phyloP scores from a whole-genome alignment of 148 eudicot genomes.

The Pouteria glomerata region DNA sequence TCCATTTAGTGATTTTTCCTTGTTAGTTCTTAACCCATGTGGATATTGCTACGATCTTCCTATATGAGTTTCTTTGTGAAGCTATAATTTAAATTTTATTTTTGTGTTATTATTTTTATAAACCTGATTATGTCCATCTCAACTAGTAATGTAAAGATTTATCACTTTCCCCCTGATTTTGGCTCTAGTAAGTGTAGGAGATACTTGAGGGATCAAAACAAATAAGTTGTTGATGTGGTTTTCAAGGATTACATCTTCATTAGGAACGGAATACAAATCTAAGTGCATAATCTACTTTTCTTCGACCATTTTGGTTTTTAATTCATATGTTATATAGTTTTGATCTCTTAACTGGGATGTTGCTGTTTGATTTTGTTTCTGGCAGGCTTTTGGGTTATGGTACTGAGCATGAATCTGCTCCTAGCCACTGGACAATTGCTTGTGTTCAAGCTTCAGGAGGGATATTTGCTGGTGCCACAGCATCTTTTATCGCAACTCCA shows the following conservation, averaged over 20 bases:
- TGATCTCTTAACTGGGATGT: not conserved
- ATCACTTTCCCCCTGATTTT: not conserved
- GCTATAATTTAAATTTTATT: not conserved
- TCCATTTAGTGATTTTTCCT: not conserved
- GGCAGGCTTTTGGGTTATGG: slow-evolving; percentile 61
- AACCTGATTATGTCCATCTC: not conserved
- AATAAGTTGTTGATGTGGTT: not conserved
- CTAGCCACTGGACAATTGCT: slow-evolving; percentile 51
- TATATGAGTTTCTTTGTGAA: not conserved
- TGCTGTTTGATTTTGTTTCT: slow-evolving; percentile 1
- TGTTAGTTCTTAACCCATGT: not conserved
- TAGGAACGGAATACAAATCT: not conserved
- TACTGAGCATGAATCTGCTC: slow-evolving; percentile 36
- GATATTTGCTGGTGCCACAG: slow-evolving; percentile 81
- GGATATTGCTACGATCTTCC: not conserved
- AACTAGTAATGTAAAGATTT: not conserved
- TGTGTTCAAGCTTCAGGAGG: slow-evolving; percentile 95
- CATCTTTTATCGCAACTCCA: slow-evolving; percentile 93
- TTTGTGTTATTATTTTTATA: not conserved
- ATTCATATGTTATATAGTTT: not conserved
- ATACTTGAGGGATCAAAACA: slow-evolving; percentile 2
- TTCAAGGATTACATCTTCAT: not conserved
- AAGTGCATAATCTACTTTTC: not conserved
- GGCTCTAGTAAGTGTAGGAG: not conserved
- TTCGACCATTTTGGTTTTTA: not conserved